phyloP scores from a whole-genome alignment of 2,329 filamentous ascomycete genomes.

The Cercospora janseana region DNA sequence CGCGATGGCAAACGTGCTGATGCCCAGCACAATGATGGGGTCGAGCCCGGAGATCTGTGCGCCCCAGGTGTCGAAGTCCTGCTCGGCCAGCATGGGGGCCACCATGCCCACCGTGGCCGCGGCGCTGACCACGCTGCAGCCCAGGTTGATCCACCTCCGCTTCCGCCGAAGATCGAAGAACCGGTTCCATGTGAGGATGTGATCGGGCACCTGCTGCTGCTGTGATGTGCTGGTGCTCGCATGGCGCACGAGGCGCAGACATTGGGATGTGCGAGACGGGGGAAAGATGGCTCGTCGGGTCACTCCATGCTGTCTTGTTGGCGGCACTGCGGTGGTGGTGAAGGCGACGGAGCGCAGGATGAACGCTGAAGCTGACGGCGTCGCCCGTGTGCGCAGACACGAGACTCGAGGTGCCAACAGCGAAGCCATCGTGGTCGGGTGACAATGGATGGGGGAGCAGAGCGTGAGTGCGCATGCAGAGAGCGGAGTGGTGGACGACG shows the following conservation, averaged over 20 bases:
- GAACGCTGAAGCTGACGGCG: not conserved
- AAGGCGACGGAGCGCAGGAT: constrained; percentile 3
- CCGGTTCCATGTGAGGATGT: constrained; percentile 68
- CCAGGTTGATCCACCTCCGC: constrained; percentile 78
- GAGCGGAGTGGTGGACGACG: not conserved
- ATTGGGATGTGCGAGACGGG: constrained; percentile 2
- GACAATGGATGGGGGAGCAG: not conserved
- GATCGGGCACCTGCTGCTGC: constrained; percentile 13
- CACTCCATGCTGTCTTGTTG: not conserved
- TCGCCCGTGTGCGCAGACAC: constrained; percentile 6
- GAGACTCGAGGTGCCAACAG: constrained; percentile 1
- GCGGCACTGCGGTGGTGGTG: constrained; percentile 5
- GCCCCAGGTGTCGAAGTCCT: constrained; percentile 64
- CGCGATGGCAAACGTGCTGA: constrained; percentile 73
- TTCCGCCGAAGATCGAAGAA: constrained; percentile 89
- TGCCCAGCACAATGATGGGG: constrained; percentile 78
- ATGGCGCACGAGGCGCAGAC: not conserved
- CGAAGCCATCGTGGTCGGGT: constrained; percentile 4
- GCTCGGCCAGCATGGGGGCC: constrained; percentile 64
- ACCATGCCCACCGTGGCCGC: constrained; percentile 61
- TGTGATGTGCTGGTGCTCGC: constrained; percentile 7
- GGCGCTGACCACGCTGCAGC: constrained; percentile 68
- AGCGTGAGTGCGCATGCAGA: not conserved
- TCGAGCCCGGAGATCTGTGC: constrained; percentile 78
- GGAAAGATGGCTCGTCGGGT: not conserved